These are phyloP conservation scores for Aspergillus sp. DNA, from an alignment of 2,329 filamentous ascomycete genomes.

Conservation along the genomic window DNA sequence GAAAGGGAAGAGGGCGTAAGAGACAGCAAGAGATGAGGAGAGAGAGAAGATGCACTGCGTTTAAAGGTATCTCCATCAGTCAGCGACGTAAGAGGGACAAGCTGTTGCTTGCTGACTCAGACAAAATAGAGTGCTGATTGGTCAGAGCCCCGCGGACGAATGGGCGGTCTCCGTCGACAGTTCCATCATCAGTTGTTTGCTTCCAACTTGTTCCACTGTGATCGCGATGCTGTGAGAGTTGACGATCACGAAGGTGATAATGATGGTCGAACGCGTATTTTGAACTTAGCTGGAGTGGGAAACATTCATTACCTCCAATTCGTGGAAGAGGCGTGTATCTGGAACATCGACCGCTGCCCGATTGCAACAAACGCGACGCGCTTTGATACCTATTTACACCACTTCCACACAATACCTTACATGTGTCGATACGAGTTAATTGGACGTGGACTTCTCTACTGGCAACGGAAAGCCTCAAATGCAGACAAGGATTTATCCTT, in stretches of 20 bases:
- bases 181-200: constrained; percentile 1
- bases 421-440: constrained; percentile 49
- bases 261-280: too few relatives aligned
- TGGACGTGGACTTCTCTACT: constrained; percentile 42
- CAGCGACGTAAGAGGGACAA: constrained; percentile 21
- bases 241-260: too few relatives aligned
- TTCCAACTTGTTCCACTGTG: background rate
- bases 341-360: background rate
- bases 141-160: constrained; percentile 14
- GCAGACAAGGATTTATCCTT: constrained; percentile 22
- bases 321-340: background rate
- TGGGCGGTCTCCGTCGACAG: background rate
- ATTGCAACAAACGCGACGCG: constrained; percentile 2
- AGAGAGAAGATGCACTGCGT: constrained; percentile 4
- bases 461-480: constrained; percentile 32
- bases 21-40: constrained; percentile 7
- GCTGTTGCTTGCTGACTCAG: constrained; percentile 15
- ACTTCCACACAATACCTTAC: constrained; percentile 14
- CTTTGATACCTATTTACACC: background rate
- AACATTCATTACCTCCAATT: background rate
- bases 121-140: constrained; percentile 5
- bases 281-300: too few relatives aligned
- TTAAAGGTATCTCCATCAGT: constrained; percentile 3
- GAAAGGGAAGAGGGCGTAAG: constrained; percentile 8
- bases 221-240: constrained; percentile 2